Evolutionary conservation across 2,329 filamentous ascomycete species (phyloP).

Genomic region (Cladophialophora immunda): DNA sequence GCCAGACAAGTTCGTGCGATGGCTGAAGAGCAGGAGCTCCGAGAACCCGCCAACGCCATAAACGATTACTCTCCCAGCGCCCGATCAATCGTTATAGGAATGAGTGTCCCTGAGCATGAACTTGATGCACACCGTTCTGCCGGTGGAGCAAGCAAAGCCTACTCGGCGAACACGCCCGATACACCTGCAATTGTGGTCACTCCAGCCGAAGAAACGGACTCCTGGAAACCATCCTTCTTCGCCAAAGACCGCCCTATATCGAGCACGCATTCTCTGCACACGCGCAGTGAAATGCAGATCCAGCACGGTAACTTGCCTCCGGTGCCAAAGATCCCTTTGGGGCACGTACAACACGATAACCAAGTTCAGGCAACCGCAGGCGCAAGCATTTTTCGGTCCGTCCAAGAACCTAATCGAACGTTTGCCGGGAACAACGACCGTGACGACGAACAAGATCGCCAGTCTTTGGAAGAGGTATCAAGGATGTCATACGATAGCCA

Average conservation of each 20-base stretch:
- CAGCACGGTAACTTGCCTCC: constrained; percentile 47
- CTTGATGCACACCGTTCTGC: constrained; percentile 37
- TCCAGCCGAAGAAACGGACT: constrained; percentile 51
- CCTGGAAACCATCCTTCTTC: constrained; percentile 44
- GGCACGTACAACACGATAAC: neutral
- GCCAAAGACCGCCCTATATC: constrained; percentile 45
- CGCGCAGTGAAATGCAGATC: constrained; percentile 37
- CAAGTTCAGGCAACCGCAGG: constrained; percentile 1
- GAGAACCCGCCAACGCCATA: neutral
- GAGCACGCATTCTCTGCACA: constrained; percentile 54
- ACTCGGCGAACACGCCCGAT: constrained; percentile 48
- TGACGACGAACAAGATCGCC: constrained; percentile 17
- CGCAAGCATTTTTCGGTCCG: constrained; percentile 8
- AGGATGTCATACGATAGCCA: constrained; percentile 44
- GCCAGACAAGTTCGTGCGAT: neutral
- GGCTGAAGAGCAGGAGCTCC: constrained; percentile 5
- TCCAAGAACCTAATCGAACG: neutral
- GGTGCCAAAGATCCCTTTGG: constrained; percentile 50
- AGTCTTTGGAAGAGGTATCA: constrained; percentile 4
- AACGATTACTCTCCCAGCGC: constrained; percentile 53
- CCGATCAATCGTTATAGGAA: constrained; percentile 56
- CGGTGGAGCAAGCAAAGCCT: constrained; percentile 41
- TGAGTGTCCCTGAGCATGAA: constrained; percentile 51
- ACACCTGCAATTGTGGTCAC: constrained; percentile 58
- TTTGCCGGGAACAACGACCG: neutral